phyloP scores from a whole-genome alignment of 2,329 filamentous ascomycete genomes.

The Orbilia brochopaga region DNA sequence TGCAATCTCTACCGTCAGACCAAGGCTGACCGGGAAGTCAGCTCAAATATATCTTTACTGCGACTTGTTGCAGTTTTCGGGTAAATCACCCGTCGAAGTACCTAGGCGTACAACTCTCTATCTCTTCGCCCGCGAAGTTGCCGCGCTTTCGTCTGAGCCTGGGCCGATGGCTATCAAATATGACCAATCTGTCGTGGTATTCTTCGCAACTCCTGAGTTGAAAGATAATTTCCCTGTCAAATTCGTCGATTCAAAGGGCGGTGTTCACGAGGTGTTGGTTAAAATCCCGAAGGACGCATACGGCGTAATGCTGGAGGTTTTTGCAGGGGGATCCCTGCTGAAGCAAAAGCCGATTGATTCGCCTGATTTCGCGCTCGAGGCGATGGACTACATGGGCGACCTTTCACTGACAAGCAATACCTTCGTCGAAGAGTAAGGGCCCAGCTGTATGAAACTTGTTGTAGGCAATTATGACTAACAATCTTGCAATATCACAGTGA shows the following conservation, averaged over 20 bases:
- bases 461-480: not conserved
- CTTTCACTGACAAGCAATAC: slow-evolving; percentile 32
- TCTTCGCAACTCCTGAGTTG: slow-evolving; percentile 39
- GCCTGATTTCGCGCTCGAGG: slow-evolving; percentile 33
- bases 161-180: slow-evolving; percentile 46
- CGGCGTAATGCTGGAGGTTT: slow-evolving; percentile 28
- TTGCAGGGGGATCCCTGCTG: slow-evolving; percentile 2
- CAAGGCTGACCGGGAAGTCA: slow-evolving; percentile 28
- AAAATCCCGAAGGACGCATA: slow-evolving; percentile 21
- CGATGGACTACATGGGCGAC: slow-evolving; percentile 44
- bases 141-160: slow-evolving; percentile 15
- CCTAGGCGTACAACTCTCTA: slow-evolving; percentile 38
- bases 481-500: slow-evolving; percentile 17
- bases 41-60: slow-evolving; percentile 36
- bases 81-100: slow-evolving; percentile 19
- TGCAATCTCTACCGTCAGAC: slow-evolving; percentile 23
- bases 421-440: slow-evolving; percentile 45
- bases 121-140: slow-evolving; percentile 32
- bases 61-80: slow-evolving; percentile 33
- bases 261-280: slow-evolving; percentile 17
- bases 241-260: slow-evolving; percentile 26
- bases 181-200: slow-evolving; percentile 30
- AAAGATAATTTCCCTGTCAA: slow-evolving; percentile 28
- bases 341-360: slow-evolving; percentile 12
- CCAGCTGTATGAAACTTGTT: too few relatives aligned